These are phyloP conservation scores for Cocos nucifera DNA, from an alignment of 176 grass and related monocot species.

Conservation along the genomic window DNA sequence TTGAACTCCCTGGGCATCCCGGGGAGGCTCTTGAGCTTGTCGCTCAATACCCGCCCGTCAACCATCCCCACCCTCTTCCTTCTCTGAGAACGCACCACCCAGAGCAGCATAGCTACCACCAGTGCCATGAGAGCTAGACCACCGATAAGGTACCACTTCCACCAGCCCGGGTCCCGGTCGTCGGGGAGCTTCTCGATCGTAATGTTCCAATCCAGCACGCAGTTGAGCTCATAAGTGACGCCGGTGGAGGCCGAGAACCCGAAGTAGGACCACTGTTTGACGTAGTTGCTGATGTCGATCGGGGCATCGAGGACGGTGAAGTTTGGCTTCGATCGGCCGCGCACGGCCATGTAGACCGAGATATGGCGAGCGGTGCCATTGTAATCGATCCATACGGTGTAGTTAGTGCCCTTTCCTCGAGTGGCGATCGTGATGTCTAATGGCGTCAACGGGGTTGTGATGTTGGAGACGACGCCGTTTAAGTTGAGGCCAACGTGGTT, in stretches of 20 bases:
- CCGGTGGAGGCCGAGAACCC: slow-evolving; percentile 90
- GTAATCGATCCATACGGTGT: slow-evolving; percentile 69
- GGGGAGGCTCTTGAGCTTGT: slow-evolving; percentile 33
- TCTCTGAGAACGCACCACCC: not conserved
- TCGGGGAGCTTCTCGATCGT: slow-evolving; percentile 40
- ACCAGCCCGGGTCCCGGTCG: not conserved
- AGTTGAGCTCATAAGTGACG: slow-evolving; percentile 57
- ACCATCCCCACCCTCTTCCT: slow-evolving; percentile 7
- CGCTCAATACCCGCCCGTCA: no score
- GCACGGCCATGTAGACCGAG: slow-evolving; percentile 37
- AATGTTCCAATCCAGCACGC: slow-evolving; percentile 64
- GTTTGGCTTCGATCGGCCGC: slow-evolving; percentile 11
- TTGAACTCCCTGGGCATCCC: slow-evolving; percentile 37
- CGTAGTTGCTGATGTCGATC: slow-evolving; percentile 38
- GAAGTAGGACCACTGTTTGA: slow-evolving; percentile 38
- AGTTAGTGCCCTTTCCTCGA: not conserved
- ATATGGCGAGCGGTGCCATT: slow-evolving; percentile 38
- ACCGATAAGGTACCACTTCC: slow-evolving; percentile 10
- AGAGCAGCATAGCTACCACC: no score
- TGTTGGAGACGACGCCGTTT: slow-evolving; percentile 37
- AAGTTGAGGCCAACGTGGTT: slow-evolving; percentile 92
- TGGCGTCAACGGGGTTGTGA: slow-evolving; percentile 21
- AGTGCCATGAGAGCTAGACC: no score
- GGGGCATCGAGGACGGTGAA: slow-evolving; percentile 30
- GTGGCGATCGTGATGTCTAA: slow-evolving; percentile 60